phyloP scores from a whole-genome alignment of 768 basidiomycete genomes.

The Rhodosporidiobolus sp. region DNA sequence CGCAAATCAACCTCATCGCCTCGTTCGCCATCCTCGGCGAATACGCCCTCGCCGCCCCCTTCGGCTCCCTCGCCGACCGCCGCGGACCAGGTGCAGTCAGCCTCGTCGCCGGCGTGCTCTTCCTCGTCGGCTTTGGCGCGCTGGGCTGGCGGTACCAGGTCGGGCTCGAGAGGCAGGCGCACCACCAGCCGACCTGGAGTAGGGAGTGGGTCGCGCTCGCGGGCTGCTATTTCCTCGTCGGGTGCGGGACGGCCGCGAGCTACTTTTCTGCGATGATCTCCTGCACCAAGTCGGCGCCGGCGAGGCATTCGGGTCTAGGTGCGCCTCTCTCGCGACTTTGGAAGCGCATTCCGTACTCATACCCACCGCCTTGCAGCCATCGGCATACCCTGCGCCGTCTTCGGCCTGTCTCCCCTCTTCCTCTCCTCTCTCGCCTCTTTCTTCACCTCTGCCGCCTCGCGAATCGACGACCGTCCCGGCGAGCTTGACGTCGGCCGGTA shows the following conservation, averaged over 20 bases:
- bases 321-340: background rate
- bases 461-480: background rate
- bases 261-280: slow-evolving; percentile 39
- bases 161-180: background rate
- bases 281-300: slow-evolving; percentile 29
- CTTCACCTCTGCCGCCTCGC: slow-evolving; percentile 28
- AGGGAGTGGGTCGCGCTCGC: slow-evolving; percentile 14
- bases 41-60: slow-evolving; percentile 20
- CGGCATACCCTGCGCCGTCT: slow-evolving; percentile 39
- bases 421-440: slow-evolving; percentile 37
- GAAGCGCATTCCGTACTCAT: background rate
- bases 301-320: slow-evolving; percentile 39
- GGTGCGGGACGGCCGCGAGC: slow-evolving; percentile 29
- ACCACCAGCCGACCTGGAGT: background rate
- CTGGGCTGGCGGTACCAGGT: slow-evolving; percentile 15
- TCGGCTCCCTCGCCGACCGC: slow-evolving; percentile 25
- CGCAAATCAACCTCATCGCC: slow-evolving; percentile 21
- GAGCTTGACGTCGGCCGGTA: slow-evolving; percentile 37
- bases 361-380: slow-evolving; percentile 14
- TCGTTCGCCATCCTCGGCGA: slow-evolving; percentile 29
- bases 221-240: slow-evolving; percentile 25
- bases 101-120: slow-evolving; percentile 2
- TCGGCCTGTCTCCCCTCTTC: slow-evolving; percentile 42
- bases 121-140: slow-evolving; percentile 11
- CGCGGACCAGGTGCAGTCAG: slow-evolving; percentile 29